Evolutionary conservation across 2,329 filamentous ascomycete genomes (phyloP), one percentile per base, ranked within the genome.

Genomic region (Magnaporthiopsis rhizophila): DNA sequence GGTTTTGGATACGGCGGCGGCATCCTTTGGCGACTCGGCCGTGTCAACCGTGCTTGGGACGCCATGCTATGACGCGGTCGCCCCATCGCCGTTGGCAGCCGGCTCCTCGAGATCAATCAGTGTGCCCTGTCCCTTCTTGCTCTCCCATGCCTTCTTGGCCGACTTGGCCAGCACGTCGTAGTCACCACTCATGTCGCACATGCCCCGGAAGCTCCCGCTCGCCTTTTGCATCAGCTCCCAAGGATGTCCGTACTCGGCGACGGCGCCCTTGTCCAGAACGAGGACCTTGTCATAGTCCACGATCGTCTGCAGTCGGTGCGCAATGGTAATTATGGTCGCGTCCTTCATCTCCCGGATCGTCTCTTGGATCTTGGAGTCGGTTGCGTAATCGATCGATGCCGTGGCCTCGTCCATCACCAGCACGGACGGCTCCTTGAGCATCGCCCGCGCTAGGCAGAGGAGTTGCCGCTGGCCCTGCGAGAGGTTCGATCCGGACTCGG

Each of bases 391-490:
- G 72, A 99, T 98, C 0, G 91, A 96, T 0, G 95, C 95, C 0
- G 95, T 99, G 0, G 95, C 95, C 80, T 99, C 95, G 76, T 99
- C 95, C 95, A 99, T 98, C 72, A 99, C 89, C n/a, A 99, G 81
- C 1, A 99, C 92, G 68, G 90, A 93, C 0, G 95, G 93, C 45
- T 86, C 86, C 77, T 96, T 97, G 67, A 99, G 88, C 69, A 99
- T 86, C 0, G 95, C 95, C 64, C 95, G 89, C 0, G 94, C 95
- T 12, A 99, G 86, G 73, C 95, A 99, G 64, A 99, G 81, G 12
- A 99, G 88, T 76, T 99, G 95, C 9, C 95, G 88, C 75, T 99
- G 95, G 60, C 95, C 95, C 76, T 99, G 95, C 0, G 94, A 98
- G 13, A 99, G 83, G 72, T 99, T 99, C 67, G 89, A 89, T 61